Evolutionary conservation across 371 early-diverging fungal genomes (phyloP), one percentile per base, ranked within the genome.

Genomic region (Quaeritorhiza haematococci): DNA sequence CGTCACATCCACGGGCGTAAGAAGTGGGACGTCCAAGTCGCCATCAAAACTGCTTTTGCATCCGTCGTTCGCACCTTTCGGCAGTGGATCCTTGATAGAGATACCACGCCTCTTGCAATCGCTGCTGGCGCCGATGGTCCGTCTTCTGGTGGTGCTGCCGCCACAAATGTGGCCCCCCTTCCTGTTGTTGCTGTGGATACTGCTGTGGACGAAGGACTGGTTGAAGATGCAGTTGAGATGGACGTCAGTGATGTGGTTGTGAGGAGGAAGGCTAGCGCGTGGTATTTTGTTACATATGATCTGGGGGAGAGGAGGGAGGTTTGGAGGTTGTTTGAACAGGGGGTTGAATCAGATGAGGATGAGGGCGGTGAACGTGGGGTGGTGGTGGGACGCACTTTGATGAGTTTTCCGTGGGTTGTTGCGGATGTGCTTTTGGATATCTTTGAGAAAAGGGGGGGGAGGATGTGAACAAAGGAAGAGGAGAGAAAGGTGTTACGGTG

Each of bases 251-350:
- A 38, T 13, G 19, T 38, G 13, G 38, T 0, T 76, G 58, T 46
- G 56, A 76, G 63, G 21, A 63, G 73, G 0, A 87, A 87, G 58
- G 89, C 88, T 0, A 81, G 81, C 0, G 87, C 88, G 0, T 89
- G 89, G 89, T 87, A 89, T 49, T 84, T 83, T 49, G 86, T 82
- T 7, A 78, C 85, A 0, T 89, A 89, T 57, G 41, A 62, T 62
- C 2, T 45, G 45, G 62, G 47, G 10, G 32, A 56, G 15, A 35
- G 63, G 17, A 55, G 63, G 19, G 41, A 23, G 6, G 66, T 64
- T 38, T 19, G 19, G 38, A 13, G 19, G 13, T 13, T 38, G 38
- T 38, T 38, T 38, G 28, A 13, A 26, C 23, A 21, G 7, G 21
- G 19, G 15, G 15, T 23, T 13, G 54, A 49, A 6, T 3, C 24